A percentile compares a stretch with the other conserved stretches of the same genome.
Evolutionary conservation across 371 early-diverging fungal genomes (phyloP).

Genomic region (Apophysomyces elegans): DNA sequence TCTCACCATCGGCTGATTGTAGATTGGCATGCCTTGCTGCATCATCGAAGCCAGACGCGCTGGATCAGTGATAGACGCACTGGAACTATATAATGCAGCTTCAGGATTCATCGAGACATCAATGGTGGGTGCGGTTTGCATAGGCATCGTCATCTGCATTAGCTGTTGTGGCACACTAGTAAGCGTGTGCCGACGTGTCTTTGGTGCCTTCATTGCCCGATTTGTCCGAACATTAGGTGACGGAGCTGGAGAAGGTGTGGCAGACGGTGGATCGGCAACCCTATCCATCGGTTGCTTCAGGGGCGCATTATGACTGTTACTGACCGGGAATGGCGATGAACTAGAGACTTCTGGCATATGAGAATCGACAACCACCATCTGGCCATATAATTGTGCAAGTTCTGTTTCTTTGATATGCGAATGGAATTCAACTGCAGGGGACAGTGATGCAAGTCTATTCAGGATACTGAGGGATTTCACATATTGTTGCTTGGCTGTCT

Average conservation of each 20-base stretch:
- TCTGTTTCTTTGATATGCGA: conserved; percentile 31
- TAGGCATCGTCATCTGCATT: conserved; percentile 16
- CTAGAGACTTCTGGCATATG: conserved; percentile 1
- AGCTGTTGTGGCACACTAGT: conserved; percentile 11
- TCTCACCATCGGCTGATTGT: conserved; percentile 24
- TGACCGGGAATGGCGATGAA: background rate
- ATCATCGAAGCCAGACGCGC: conserved; percentile 22
- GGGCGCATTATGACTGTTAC: conserved; percentile 19
- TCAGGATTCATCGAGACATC: conserved; percentile 15
- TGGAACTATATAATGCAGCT: conserved; percentile 24
- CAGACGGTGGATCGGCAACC: conserved; percentile 27
- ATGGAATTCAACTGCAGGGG: conserved; percentile 41
- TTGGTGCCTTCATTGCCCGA: conserved; percentile 18
- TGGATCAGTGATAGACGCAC: conserved; percentile 26
- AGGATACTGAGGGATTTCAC: conserved; percentile 28
- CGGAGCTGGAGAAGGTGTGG: conserved; percentile 27
- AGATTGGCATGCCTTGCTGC: conserved; percentile 19
- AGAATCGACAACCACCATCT: conserved; percentile 24
- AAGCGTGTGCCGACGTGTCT: conserved; percentile 15
- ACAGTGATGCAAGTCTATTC: conserved; percentile 32
- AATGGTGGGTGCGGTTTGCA: conserved; percentile 6
- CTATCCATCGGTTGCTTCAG: conserved; percentile 4
- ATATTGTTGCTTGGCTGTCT: conserved; percentile 34
- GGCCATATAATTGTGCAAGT: conserved; percentile 33
- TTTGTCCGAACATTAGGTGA: conserved; percentile 14